Evolutionary conservation across 106 monocot species (phyloP), one percentile per base, ranked within the genome.

Genomic region (Iris macrosiphon): DNA sequence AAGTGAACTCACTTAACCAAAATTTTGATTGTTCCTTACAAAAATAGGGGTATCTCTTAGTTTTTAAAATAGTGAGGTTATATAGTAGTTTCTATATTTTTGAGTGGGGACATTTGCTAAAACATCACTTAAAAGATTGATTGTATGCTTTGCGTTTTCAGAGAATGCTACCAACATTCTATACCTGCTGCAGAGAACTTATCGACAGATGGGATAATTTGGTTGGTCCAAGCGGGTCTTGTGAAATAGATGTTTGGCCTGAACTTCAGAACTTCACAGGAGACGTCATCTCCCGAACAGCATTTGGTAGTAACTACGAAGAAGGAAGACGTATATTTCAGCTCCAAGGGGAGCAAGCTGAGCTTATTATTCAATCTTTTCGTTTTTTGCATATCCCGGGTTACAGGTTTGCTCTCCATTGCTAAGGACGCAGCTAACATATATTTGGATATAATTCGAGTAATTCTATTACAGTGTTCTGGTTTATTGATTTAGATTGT

Each of bases 131-230:
- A n/a, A n/a, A n/a, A n/a, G n/a, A n/a, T n/a, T n/a, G n/a, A n/a
- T n/a, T n/a, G n/a, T n/a, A n/a, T n/a, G n/a, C n/a, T n/a, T n/a
- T n/a, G n/a, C n/a, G n/a, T n/a, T n/a, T n/a, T n/a, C 63, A 87
- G 87, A 17, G 31, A 15, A 88, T 83, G 88, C 17, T 73, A 13
- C 79, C 73, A 16, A 75, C 72, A 21, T 88, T 83, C 67, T 73
- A 53, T 2, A 28, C 47, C 47, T 66, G 83, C 35, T 88, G 83
- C 44, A 31, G 23, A 11, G 69, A 75, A 24, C 7, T 88, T 43
- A 50, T 88, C 18, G 14, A 23, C 7, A 64, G 66, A 40, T 88
- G 79, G 88, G 55, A 76, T 12, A 37, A 52, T 2, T 23, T 59
- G n/a, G 40, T 65, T n/a, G 61, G 9, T 22, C 3, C 13, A 2